Conservation (phyloP, 2,329 filamentous ascomycete genomes). For the Cercospora canescens region DNA sequence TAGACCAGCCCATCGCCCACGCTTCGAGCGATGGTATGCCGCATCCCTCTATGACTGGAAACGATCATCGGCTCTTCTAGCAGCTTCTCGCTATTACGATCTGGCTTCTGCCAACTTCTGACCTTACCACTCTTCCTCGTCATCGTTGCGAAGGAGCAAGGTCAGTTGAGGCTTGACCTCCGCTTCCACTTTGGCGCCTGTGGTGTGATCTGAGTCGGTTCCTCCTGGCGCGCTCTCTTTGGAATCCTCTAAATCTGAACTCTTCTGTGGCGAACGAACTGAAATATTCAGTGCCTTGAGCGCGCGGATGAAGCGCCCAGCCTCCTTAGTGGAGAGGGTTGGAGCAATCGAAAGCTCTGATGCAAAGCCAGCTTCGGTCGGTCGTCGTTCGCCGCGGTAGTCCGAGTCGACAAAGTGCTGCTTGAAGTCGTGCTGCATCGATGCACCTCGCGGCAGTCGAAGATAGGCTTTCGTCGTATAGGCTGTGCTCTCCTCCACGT, state of each 20-base stretch:
- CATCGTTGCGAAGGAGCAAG: neutral
- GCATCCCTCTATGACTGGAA: too few species aligned
- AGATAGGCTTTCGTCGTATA: neutral
- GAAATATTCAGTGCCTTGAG: neutral
- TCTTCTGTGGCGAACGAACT: neutral
- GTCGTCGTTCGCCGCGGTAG: neutral
- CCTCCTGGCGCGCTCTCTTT: neutral
- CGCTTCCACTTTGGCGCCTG: neutral
- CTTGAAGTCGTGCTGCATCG: neutral
- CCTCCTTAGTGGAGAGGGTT: neutral
- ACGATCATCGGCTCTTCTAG: too few species aligned
- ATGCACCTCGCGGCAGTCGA: neutral
- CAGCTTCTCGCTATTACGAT: neutral
- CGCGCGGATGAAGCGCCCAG: neutral
- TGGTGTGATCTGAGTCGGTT: neutral
- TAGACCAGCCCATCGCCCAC: too few species aligned
- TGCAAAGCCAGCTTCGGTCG: neutral
- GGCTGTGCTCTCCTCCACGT: neutral
- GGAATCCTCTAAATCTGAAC: neutral
- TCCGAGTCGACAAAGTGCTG: neutral
- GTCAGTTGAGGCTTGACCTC: constrained; percentile 1
- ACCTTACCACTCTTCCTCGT: neutral
- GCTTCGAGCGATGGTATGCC: too few species aligned
- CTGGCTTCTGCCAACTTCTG: neutral
- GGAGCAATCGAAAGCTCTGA: neutral